phyloP scores from a whole-genome alignment of 805 yeast species.

The Candida methanosorbosa region DNA sequence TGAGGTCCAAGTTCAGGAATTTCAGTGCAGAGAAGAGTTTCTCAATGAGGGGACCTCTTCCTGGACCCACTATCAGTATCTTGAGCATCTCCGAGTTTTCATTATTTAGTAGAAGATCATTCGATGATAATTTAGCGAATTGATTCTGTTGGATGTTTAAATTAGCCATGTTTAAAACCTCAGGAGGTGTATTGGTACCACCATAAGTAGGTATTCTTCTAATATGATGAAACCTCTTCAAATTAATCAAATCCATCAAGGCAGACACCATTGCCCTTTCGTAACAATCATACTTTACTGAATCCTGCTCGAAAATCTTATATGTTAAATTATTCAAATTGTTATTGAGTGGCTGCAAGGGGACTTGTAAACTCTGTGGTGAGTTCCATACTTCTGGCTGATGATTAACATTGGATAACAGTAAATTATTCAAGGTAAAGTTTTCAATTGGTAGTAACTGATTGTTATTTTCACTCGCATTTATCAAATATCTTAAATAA shows the following conservation, averaged over 20 bases:
- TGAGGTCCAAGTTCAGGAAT: slow-evolving; percentile 17
- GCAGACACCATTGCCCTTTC: slow-evolving; percentile 56
- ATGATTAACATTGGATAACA: slow-evolving; percentile 4
- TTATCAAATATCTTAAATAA: slow-evolving; percentile 17
- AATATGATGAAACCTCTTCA: slow-evolving; percentile 12
- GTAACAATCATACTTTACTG: slow-evolving; percentile 59
- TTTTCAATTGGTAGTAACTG: slow-evolving; percentile 21
- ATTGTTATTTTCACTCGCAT: slow-evolving; percentile 10
- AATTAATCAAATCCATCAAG: slow-evolving; percentile 25
- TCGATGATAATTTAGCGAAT: no score
- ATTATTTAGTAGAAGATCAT: no score
- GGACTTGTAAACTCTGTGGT: slow-evolving; percentile 27
- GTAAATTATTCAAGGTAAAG: slow-evolving; percentile 15
- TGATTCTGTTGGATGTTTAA: slow-evolving; percentile 6
- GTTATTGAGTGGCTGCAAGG: slow-evolving; percentile 64
- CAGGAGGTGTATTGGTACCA: background rate
- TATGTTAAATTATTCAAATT: slow-evolving; percentile 55
- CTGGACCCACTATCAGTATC: slow-evolving; percentile 75
- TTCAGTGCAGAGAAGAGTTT: slow-evolving; percentile 35
- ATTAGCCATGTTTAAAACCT: slow-evolving; percentile 6
- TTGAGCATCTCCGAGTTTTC: slow-evolving; percentile 19
- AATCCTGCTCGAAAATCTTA: slow-evolving; percentile 63
- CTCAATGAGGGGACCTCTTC: slow-evolving; percentile 75
- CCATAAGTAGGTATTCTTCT: no score
- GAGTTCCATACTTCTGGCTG: slow-evolving; percentile 7